Percentiles rank a stretch among this genome's conserved stretches.
phyloP scores from a whole-genome alignment of 176 grass and related monocot genomes.

The Eleusine indica region DNA sequence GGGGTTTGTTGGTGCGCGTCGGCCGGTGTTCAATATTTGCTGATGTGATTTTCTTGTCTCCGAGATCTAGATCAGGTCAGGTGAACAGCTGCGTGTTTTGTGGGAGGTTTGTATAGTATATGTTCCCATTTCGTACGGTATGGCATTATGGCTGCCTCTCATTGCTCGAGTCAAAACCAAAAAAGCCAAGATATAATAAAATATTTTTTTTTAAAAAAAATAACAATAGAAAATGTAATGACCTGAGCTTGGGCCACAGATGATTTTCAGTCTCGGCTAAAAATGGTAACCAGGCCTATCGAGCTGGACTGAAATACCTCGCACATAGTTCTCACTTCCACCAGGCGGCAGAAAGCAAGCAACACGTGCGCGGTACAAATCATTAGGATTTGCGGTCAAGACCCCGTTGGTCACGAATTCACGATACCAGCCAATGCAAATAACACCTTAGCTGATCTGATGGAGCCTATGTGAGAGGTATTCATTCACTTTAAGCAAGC shows the following conservation, averaged over 20 bases:
- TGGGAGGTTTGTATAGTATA: too few relatives aligned
- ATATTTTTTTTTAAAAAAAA: too few relatives aligned
- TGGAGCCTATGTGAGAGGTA: background rate
- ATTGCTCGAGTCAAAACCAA: too few relatives aligned
- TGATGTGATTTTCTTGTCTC: slow-evolving; percentile 31
- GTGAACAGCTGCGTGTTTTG: background rate
- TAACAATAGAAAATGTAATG: too few relatives aligned
- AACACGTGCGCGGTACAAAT: background rate
- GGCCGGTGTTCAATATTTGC: background rate
- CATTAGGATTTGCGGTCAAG: background rate
- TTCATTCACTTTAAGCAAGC: background rate
- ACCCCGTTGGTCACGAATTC: background rate
- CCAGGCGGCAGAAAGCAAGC: background rate
- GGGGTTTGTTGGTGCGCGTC: slow-evolving; percentile 25
- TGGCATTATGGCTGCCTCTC: too few relatives aligned
- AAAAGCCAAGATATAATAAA: too few relatives aligned
- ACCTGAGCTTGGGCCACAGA: too few relatives aligned
- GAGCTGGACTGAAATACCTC: too few relatives aligned
- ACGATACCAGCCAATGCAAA: background rate
- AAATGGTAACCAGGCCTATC: too few relatives aligned
- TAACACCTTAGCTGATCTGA: background rate
- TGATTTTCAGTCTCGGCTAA: too few relatives aligned
- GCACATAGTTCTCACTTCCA: too few relatives aligned
- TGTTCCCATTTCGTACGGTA: too few relatives aligned
- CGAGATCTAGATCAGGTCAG: slow-evolving; percentile 31